phyloP scores from a whole-genome alignment of 1,284 basidiomycete species.

The Inonotus hispidus region DNA sequence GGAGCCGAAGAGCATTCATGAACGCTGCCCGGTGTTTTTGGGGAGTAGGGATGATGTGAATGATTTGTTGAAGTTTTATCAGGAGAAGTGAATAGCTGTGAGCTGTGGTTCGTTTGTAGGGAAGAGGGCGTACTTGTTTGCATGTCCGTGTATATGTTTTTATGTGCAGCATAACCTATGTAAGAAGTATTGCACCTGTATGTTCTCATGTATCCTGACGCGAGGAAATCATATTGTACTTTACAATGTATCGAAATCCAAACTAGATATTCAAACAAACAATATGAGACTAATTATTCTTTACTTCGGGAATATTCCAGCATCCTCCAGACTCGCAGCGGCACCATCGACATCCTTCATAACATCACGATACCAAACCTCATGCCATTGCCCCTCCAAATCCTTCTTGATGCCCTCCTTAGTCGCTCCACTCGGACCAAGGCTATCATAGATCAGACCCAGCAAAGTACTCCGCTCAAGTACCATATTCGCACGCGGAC shows the following conservation, averaged over 20 bases:
- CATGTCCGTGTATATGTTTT: too few species aligned
- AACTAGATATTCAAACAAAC: too few species aligned
- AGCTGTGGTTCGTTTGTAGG: background rate
- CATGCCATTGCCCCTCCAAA: slow-evolving; percentile 37
- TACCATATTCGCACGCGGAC: slow-evolving; percentile 18
- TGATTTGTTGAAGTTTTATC: slow-evolving; percentile 84
- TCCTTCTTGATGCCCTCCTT: slow-evolving; percentile 28
- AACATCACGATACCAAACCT: slow-evolving; percentile 45
- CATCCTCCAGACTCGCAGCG: slow-evolving; percentile 22
- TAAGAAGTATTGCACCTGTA: too few species aligned
- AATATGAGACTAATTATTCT: too few species aligned
- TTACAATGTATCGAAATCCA: too few species aligned
- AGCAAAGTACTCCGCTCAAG: slow-evolving; percentile 4
- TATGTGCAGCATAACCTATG: too few species aligned
- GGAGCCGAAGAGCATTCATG: slow-evolving; percentile 84
- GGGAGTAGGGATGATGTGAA: slow-evolving; percentile 93
- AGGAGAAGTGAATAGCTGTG: slow-evolving; percentile 22
- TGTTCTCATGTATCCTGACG: too few species aligned
- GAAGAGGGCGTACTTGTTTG: too few species aligned
- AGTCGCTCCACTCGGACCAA: slow-evolving; percentile 27
- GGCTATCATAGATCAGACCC: slow-evolving; percentile 34
- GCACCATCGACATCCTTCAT: slow-evolving; percentile 31
- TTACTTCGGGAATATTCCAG: background rate
- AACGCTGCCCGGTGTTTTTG: slow-evolving; percentile 91
- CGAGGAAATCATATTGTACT: too few species aligned